Conservation (phyloP, 768 basidiomycete species). For the Calocybe cyanea region DNA sequence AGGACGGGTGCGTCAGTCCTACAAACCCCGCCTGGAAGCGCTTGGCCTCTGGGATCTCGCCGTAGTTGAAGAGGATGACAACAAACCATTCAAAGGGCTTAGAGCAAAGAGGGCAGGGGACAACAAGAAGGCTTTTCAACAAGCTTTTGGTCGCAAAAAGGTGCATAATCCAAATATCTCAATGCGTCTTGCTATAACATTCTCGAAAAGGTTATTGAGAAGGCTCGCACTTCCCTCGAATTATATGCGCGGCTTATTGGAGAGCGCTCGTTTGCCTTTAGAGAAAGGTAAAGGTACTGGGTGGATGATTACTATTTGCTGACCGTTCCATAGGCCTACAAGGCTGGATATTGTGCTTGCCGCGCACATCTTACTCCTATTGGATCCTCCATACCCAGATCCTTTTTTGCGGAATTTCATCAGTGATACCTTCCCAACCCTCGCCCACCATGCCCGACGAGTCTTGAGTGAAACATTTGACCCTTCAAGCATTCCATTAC, state of each 20-base stretch:
- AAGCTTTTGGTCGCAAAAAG: conserved; percentile 63
- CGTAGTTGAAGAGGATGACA: conserved; percentile 39
- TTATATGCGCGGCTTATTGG: conserved; percentile 56
- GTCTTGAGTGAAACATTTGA: conserved; percentile 32
- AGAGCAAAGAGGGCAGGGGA: conserved; percentile 27
- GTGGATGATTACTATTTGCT: neutral
- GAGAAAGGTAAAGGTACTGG: conserved; percentile 36
- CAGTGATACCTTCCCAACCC: conserved; percentile 48
- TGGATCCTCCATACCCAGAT: conserved; percentile 59
- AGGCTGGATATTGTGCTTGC: conserved; percentile 65
- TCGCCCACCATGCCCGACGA: conserved; percentile 56
- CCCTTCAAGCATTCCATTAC: conserved; percentile 13
- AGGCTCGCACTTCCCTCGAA: conserved; percentile 52
- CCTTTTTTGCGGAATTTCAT: conserved; percentile 53
- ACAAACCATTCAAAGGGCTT: conserved; percentile 36
- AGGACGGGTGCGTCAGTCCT: conserved; percentile 51
- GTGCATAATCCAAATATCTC: conserved; percentile 27
- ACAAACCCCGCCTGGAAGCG: conserved; percentile 55
- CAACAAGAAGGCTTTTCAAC: conserved; percentile 37
- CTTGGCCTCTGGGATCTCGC: conserved; percentile 59
- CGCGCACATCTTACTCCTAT: conserved; percentile 61
- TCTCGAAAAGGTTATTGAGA: conserved; percentile 48
- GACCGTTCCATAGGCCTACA: conserved; percentile 42
- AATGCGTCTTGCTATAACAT: neutral
- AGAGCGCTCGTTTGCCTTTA: conserved; percentile 47